Conservation (phyloP, 2,329 filamentous ascomycete genomes). For the Mollisia scopiformis region DNA sequence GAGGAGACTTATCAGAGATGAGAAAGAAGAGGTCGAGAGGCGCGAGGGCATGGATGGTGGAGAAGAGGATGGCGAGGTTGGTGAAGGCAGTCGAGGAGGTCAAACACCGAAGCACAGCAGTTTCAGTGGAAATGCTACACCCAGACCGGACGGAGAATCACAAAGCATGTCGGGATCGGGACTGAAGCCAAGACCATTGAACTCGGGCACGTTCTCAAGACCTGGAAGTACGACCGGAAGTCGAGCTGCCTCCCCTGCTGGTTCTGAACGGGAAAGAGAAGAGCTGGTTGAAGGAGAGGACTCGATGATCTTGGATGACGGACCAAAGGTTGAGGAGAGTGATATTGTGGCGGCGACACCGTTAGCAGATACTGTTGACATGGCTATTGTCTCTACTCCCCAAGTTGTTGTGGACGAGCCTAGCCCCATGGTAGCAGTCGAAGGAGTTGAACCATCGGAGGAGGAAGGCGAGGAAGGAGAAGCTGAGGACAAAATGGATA, state of each 20-base stretch:
- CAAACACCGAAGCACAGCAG: slow-evolving; percentile 55
- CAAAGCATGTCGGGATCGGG: slow-evolving; percentile 42
- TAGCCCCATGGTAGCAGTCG: slow-evolving; percentile 16
- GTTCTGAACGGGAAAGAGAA: slow-evolving; percentile 26
- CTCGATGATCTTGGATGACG: slow-evolving; percentile 60
- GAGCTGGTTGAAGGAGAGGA: slow-evolving; percentile 51
- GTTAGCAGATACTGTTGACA: slow-evolving; percentile 30
- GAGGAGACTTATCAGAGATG: slow-evolving; percentile 83
- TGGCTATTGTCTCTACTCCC: slow-evolving; percentile 46
- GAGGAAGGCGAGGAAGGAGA: slow-evolving; percentile 40
- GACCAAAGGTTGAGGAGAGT: slow-evolving; percentile 42
- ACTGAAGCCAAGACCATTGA: slow-evolving; percentile 39
- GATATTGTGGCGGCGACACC: slow-evolving; percentile 33
- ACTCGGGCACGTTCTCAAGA: slow-evolving; percentile 40
- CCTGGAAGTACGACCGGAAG: slow-evolving; percentile 44
- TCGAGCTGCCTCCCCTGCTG: slow-evolving; percentile 41
- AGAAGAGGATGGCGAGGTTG: slow-evolving; percentile 63
- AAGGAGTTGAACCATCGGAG: slow-evolving; percentile 16
- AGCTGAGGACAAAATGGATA: slow-evolving; percentile 68
- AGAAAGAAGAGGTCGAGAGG: slow-evolving; percentile 92
- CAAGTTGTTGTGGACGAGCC: slow-evolving; percentile 54
- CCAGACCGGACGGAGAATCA: slow-evolving; percentile 47
- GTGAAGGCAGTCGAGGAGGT: slow-evolving; percentile 53
- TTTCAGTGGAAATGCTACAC: slow-evolving; percentile 50
- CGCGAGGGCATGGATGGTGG: slow-evolving; percentile 74